Evolutionary conservation across 2,329 filamentous ascomycete species (phyloP).

Genomic region (Colletotrichum lini): DNA sequence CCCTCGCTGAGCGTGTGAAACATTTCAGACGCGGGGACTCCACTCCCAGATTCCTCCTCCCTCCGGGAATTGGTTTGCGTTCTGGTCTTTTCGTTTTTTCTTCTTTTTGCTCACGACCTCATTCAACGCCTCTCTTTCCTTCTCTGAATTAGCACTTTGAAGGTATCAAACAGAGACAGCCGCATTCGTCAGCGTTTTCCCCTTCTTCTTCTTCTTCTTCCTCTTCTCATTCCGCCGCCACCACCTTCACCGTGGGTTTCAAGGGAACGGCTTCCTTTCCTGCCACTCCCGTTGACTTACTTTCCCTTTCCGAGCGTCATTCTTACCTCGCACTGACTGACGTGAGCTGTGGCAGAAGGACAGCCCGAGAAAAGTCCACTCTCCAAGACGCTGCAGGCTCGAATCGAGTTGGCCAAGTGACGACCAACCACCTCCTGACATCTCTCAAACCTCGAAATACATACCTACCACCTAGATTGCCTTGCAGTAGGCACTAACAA

Average conservation of each 20-base stretch:
- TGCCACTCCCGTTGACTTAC: constrained; percentile 9
- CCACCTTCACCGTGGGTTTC: constrained; percentile 25
- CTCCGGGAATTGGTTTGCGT: constrained; percentile 25
- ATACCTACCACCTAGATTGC: background rate
- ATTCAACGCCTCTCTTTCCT: constrained; percentile 10
- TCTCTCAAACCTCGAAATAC: constrained; percentile 45
- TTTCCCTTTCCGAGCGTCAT: background rate
- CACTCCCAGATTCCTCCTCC: constrained; percentile 34
- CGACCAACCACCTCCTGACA: background rate
- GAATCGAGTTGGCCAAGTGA: constrained; percentile 34
- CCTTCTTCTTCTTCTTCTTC: constrained; percentile 6
- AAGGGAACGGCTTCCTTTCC: constrained; percentile 28
- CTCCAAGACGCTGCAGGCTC: constrained; percentile 8
- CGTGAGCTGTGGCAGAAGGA: constrained; percentile 16
- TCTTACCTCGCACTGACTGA: constrained; percentile 28
- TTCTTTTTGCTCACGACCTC: constrained; percentile 7
- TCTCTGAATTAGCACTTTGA: constrained; percentile 24
- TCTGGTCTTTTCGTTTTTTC: constrained; percentile 2
- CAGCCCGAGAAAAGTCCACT: constrained; percentile 6
- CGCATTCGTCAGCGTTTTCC: constrained; percentile 34
- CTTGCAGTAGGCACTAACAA: constrained; percentile 5
- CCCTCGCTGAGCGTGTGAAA: constrained; percentile 34
- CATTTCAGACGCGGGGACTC: constrained; percentile 29
- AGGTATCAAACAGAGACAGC: constrained; percentile 33
- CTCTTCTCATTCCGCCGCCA: constrained; percentile 24